A percentile compares a stretch with the other conserved stretches of the same genome.
Conservation (phyloP, 371 early-diverging fungal genomes). For the Syncephalastrum contaminatum region DNA sequence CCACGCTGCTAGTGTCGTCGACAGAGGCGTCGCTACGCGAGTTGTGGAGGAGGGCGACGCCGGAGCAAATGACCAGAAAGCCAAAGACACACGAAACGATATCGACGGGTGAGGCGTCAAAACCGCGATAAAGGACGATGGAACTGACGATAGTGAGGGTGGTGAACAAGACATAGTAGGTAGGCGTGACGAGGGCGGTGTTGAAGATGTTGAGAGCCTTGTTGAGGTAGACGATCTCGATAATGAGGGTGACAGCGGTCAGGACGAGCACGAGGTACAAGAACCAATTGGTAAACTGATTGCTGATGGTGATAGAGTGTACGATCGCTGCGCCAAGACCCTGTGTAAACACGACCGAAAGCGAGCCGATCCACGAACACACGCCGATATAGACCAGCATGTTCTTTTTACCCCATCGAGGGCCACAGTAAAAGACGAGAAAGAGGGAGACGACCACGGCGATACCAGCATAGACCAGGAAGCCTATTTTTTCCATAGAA, state of each 20-base stretch:
- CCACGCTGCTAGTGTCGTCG: constrained; percentile 27
- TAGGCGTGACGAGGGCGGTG: constrained; percentile 88
- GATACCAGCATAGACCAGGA: constrained; percentile 76
- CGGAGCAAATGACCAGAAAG: constrained; percentile 81
- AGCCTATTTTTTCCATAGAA: constrained; percentile 43
- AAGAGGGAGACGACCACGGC: constrained; percentile 57
- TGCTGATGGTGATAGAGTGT: constrained; percentile 78
- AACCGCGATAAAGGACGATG: constrained; percentile 85
- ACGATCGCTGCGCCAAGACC: constrained; percentile 90
- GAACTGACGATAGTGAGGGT: constrained; percentile 90
- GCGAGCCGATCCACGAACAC: constrained; percentile 89
- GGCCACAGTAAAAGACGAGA: constrained; percentile 80
- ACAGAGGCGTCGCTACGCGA: constrained; percentile 14
- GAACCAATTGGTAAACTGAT: constrained; percentile 87
- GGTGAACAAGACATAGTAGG: constrained; percentile 95
- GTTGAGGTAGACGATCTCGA: constrained; percentile 95
- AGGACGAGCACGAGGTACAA: constrained; percentile 80
- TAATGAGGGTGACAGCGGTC: constrained; percentile 74
- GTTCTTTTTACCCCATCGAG: constrained; percentile 81
- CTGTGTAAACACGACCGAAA: constrained; percentile 92
- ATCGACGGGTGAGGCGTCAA: constrained; percentile 73
- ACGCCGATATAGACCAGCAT: constrained; percentile 85
- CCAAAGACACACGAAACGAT: constrained; percentile 87
- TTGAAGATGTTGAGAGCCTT: constrained; percentile 93
- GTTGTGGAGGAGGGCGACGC: constrained; percentile 42